Evolutionary conservation across 1,284 basidiomycete genomes (phyloP), one percentile per base, ranked within the genome.

Genomic region (Austroboletus olivaceoglutinosus): DNA sequence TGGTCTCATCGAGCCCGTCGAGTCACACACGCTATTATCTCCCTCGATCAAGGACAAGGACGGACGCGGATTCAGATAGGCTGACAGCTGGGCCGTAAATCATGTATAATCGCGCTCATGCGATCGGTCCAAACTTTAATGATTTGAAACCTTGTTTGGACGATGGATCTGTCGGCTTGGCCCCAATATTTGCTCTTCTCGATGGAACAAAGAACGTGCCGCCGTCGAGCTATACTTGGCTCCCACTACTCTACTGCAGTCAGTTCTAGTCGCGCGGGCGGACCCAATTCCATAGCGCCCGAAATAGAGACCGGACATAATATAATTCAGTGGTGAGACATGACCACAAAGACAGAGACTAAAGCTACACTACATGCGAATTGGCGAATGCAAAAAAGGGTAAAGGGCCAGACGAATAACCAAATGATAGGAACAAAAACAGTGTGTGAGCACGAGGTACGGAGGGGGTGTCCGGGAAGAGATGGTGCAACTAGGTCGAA

Each of bases 311-410:
- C 31, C 13, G 31, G 13, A 33, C 12, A 33, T 30, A 30, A 30
- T 19, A 19, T 36, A 36, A 36, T 41, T 19, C 18, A 41, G 15
- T 38, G 19, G 15, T 41, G 25, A 23, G n/a, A 41, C 40, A 29
- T 41, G 9, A n/a, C n/a, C n/a, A n/a, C 6, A 10, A 5, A 19
- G 19, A 18, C 23, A 11, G 15, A 41, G 27, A 31, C 8, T 45
- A 23, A 39, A 51, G 7, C 34, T 54, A 47, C 53, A 55, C 43
- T n/a, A 46, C 37, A 50, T 29, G 16, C n/a, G 46, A 38, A 12
- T n/a, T 10, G 12, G 2, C 22, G 22, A 27, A 29, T 18, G 18
- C n/a, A 41, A 15, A 25, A 5, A 18, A 15, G 5, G 25, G 25
- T 4, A 25, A 25, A 4, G n/a, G n/a, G 5, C 16, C 0, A 38